Base-by-base conservation (phyloP, 129 eudicot species). In the Apium graveolens region DNA sequence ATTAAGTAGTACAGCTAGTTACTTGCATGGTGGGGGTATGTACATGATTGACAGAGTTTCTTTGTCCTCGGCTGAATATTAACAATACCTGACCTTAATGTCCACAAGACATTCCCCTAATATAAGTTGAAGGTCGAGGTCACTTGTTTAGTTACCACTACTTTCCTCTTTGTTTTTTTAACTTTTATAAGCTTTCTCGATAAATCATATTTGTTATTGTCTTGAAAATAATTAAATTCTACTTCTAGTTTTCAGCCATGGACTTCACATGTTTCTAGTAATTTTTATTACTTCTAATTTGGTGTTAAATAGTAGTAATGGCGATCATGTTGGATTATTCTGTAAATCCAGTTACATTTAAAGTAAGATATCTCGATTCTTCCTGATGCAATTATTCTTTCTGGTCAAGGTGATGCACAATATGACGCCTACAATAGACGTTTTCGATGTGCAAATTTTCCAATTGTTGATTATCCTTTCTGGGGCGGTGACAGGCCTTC, bases 391-490 rank as follows among this genome's bases (percentile, higher is more conserved):
- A n/a, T n/a, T n/a, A n/a, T n/a, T 49, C 82, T 35, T 41, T 42
- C 5, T 80, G 83, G n/a, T 71, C 80, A 80, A 17, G 53, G 69
- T n/a, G 55, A 80, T 46, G 65, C 5, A 10, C 88, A 49, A 37
- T 88, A 78, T 26, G 55, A 76, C 3, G 51, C 17, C 65, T 92
- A 92, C 53, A 51, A 79, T 6, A 65, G 37, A 39, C 6, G 73
- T 13, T 60, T 79, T 62, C 16, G 45, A 1, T 89, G 94, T 27
- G 92, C 88, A 7, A 43, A 2, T 31, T 0, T 80, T 7, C 7
- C 3, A 42, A 62, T 29, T 44, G 39, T 91, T 12, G 74, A 74
- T 7, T 92, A 89, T 49, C 92, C 97, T 39, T 92, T 92, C 81
- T 92, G 85, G 88, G 92, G 86, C 24, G 76, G 31, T 3, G 63